Conservation (phyloP, 2,329 filamentous ascomycete genomes). For the Ceratocystis destructans region DNA sequence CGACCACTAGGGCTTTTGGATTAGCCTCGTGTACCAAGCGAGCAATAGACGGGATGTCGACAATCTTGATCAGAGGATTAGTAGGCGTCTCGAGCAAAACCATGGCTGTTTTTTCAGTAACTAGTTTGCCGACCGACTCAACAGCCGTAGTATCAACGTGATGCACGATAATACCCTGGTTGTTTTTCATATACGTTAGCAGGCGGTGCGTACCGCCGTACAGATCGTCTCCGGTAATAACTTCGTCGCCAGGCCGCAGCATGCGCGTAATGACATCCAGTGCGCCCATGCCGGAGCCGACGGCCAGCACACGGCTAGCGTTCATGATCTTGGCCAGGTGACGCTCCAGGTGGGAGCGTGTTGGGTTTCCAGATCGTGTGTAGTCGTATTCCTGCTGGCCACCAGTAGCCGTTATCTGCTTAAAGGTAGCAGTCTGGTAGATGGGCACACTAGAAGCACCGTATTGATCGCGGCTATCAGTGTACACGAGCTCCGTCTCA, state of each 20-base stretch:
- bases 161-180: slow-evolving; percentile 84
- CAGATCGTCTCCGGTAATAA: slow-evolving; percentile 90
- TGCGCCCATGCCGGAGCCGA: slow-evolving; percentile 94
- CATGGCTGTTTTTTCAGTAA: slow-evolving; percentile 79
- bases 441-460: slow-evolving; percentile 92
- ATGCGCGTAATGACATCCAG: slow-evolving; percentile 90
- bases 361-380: slow-evolving; percentile 93
- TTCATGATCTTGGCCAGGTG: slow-evolving; percentile 99
- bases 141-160: slow-evolving; percentile 87
- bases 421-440: slow-evolving; percentile 97
- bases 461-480: slow-evolving; percentile 92
- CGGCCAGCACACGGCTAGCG: slow-evolving; percentile 76
- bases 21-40: slow-evolving; percentile 63
- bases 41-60: slow-evolving; percentile 75
- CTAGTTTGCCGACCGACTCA: slow-evolving; percentile 51
- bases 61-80: slow-evolving; percentile 96
- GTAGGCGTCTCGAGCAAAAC: slow-evolving; percentile 92
- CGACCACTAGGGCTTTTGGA: slow-evolving; percentile 66
- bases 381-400: slow-evolving; percentile 90
- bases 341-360: slow-evolving; percentile 85
- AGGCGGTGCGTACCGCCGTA: slow-evolving; percentile 93
- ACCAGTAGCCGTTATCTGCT: slow-evolving; percentile 67
- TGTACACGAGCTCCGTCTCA: slow-evolving; percentile 92
- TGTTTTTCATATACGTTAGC: slow-evolving; percentile 77
- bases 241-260: slow-evolving; percentile 84